phyloP scores from a whole-genome alignment of 805 yeast species.

The Naumovozyma castellii region DNA sequence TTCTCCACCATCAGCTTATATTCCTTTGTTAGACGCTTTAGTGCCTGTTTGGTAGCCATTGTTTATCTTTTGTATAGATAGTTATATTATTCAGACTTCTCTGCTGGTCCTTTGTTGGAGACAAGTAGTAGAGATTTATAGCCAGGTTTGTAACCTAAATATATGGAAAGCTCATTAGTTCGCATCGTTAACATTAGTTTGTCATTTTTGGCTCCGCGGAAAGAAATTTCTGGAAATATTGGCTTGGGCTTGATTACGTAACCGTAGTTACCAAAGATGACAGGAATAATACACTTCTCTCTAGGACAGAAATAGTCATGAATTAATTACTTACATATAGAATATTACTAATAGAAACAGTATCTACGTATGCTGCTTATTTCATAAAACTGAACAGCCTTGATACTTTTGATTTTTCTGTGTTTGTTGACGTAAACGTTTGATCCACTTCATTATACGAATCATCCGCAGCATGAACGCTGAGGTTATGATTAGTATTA shows the following conservation, averaged over 20 bases:
- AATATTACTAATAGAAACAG: too few species aligned
- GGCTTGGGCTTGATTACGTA: too few species aligned
- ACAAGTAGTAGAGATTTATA: background rate
- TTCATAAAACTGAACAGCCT: conserved; percentile 6
- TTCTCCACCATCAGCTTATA: conserved; percentile 64
- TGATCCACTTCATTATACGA: background rate
- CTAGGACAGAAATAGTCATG: too few species aligned
- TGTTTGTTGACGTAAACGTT: conserved; percentile 1
- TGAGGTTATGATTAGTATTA: background rate
- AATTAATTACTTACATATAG: background rate
- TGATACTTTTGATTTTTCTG: conserved; percentile 1
- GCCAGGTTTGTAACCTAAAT: too few species aligned
- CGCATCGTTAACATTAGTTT: too few species aligned
- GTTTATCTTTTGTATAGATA: background rate
- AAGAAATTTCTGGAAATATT: too few species aligned
- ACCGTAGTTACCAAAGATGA: too few species aligned
- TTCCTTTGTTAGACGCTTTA: conserved; percentile 58
- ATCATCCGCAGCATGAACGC: background rate
- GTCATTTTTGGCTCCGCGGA: too few species aligned
- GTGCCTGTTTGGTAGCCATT: conserved; percentile 40
- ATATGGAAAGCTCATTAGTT: too few species aligned
- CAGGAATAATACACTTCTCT: too few species aligned
- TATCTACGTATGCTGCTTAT: too few species aligned
- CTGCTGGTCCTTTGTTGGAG: background rate
- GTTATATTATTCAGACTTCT: background rate